Evolutionary conservation across 23 red algal species (phyloP).

Genomic region (Gracilaria domingensis): DNA sequence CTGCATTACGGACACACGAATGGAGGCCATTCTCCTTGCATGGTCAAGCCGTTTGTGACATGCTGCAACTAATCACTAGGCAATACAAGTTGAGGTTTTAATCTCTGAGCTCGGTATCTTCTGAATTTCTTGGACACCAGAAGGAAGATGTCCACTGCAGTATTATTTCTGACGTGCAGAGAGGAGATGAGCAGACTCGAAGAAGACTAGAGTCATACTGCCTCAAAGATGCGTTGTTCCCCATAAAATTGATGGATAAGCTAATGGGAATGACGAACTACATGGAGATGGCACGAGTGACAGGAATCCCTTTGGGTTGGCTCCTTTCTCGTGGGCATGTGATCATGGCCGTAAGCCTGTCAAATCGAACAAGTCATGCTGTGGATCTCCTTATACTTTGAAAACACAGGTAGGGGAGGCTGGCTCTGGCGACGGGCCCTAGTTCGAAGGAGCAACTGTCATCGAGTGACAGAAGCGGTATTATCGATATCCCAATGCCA

Average conservation of each 20-base stretch:
- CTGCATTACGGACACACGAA: conserved; percentile 96
- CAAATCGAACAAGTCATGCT: conserved; percentile 86
- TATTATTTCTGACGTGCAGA: conserved; percentile 95
- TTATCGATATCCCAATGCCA: conserved; percentile 87
- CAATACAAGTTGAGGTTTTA: conserved; percentile 99
- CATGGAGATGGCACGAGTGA: conserved; percentile 98
- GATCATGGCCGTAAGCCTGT: conserved; percentile 96
- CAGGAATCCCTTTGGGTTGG: conserved; percentile 96
- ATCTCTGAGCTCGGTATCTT: conserved; percentile 96
- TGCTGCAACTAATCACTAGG: conserved; percentile 96
- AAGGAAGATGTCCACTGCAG: conserved; percentile 99
- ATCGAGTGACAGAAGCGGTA: conserved; percentile 82
- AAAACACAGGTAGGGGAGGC: conserved; percentile 26
- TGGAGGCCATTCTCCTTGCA: conserved; percentile 89
- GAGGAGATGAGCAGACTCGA: conserved; percentile 92
- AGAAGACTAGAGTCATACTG: conserved; percentile 95
- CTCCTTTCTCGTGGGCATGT: conserved; percentile 96
- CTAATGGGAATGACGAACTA: conserved; percentile 98
- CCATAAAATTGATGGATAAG: conserved; percentile 95
- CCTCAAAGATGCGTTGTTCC: conserved; percentile 95
- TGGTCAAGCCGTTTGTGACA: conserved; percentile 94
- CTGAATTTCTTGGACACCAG: conserved; percentile 96
- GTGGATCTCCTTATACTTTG: conserved; percentile 84
- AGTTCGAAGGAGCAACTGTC: conserved; percentile 97
- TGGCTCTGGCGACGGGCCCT: conserved; percentile 69